A percentile compares a stretch with the other conserved stretches of the same genome.
phyloP scores from a whole-genome alignment of 805 yeast species.

The Saccharomycopsis amapae region DNA sequence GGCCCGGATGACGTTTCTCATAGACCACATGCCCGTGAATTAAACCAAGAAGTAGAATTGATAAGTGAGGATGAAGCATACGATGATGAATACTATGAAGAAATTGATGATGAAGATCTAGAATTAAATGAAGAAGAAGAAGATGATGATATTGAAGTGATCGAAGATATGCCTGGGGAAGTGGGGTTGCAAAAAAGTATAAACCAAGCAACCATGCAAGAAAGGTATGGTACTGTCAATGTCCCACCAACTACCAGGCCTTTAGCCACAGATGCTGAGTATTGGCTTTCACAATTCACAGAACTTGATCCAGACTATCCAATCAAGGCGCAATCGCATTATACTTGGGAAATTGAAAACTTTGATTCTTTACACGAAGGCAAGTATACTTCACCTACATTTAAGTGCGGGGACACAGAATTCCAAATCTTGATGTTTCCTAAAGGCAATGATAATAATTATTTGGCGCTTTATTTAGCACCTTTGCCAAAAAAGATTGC shows the following conservation, averaged over 20 bases:
- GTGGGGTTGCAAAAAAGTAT: not conserved
- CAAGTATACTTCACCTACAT: constrained; percentile 35
- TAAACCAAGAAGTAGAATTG: not conserved
- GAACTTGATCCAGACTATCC: constrained; percentile 12
- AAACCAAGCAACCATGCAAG: not conserved
- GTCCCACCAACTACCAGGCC: not conserved
- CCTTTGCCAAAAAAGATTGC: constrained; percentile 54
- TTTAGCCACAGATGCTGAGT: constrained; percentile 5
- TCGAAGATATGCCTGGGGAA: not conserved
- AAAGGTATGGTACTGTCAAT: not conserved
- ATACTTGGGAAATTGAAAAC: constrained; percentile 36
- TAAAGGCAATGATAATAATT: constrained; percentile 53
- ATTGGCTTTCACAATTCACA: constrained; percentile 4
- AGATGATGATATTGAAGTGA: not conserved
- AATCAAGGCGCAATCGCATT: constrained; percentile 26
- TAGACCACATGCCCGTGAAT: no score
- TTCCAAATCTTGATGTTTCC: constrained; percentile 77
- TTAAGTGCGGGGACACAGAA: constrained; percentile 52
- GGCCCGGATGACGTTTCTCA: no score
- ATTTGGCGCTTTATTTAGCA: constrained; percentile 72
- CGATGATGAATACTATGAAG: not conserved
- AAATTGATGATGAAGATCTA: no score
- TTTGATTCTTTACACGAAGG: constrained; percentile 25
- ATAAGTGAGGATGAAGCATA: not conserved
- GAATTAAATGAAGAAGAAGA: constrained; percentile 4